phyloP scores from a whole-genome alignment of 345 rosid genomes.

The Psidium guajava region DNA sequence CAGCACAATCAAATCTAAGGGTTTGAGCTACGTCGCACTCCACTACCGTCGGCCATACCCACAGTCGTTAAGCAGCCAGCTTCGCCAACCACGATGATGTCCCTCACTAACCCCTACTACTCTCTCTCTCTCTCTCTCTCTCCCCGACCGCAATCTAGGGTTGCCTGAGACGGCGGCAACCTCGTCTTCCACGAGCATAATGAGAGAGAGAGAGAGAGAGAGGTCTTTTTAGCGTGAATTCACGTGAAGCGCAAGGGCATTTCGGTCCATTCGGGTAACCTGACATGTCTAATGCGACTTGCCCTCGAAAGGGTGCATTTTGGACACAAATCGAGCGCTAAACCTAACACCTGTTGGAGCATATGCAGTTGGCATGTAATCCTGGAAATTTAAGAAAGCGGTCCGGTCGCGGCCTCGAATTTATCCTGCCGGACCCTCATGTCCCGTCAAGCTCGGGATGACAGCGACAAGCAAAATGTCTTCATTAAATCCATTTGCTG shows the following conservation, averaged over 20 bases:
- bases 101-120: not conserved
- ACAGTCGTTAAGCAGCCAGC: not conserved
- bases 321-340: not conserved
- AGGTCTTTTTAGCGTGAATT: not conserved
- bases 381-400: not conserved
- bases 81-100: not conserved
- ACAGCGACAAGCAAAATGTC: not conserved
- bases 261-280: not conserved
- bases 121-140: not conserved
- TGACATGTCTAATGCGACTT: not conserved
- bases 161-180: not conserved
- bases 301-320: not conserved
- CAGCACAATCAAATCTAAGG: too few species aligned
- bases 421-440: not conserved
- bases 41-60: not conserved
- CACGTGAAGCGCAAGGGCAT: not conserved
- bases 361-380: not conserved
- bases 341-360: not conserved
- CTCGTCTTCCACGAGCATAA: not conserved
- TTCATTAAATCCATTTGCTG: not conserved
- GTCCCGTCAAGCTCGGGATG: not conserved
- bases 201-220: not conserved
- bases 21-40: too few species aligned
- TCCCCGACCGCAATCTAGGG: not conserved
- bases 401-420: not conserved